Evolutionary conservation across 768 basidiomycete genomes (phyloP).

Genomic region (Porphyrellus cyaneotinctus): DNA sequence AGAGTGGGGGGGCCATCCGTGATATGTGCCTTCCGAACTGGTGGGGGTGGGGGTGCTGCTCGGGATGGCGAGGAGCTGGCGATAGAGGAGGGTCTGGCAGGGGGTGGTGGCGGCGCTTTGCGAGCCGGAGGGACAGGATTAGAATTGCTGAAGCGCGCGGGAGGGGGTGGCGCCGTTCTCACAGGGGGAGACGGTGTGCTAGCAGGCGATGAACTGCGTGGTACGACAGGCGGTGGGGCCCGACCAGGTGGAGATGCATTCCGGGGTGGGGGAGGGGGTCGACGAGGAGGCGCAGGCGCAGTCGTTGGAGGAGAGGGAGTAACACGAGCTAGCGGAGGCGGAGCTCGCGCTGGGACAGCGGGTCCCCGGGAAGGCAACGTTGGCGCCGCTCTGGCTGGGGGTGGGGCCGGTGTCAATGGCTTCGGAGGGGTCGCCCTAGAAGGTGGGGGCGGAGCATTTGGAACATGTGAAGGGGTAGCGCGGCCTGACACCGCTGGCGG

Average conservation of each 20-base stretch:
- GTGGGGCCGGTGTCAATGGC: constrained; percentile 31
- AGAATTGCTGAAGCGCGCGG: constrained; percentile 21
- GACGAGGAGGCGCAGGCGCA: constrained; percentile 23
- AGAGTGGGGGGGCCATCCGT: constrained; percentile 28
- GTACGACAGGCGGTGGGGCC: constrained; percentile 25
- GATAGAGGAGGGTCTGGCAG: constrained; percentile 38
- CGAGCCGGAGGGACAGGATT: constrained; percentile 28
- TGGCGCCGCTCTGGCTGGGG: constrained; percentile 35
- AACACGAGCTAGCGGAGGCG: constrained; percentile 39
- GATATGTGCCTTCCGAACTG: constrained; percentile 35
- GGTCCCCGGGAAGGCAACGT: constrained; percentile 40
- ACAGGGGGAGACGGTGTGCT: constrained; percentile 9
- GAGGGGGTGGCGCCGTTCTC: constrained; percentile 24
- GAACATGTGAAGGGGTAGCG: constrained; percentile 29
- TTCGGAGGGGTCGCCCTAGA: constrained; percentile 28
- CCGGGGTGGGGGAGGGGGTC: constrained; percentile 33
- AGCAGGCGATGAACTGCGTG: constrained; percentile 23
- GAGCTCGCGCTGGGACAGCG: constrained; percentile 41
- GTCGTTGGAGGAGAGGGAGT: constrained; percentile 26
- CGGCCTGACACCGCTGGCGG: constrained; percentile 63
- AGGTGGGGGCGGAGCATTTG: constrained; percentile 29
- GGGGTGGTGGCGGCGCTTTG: constrained; percentile 42
- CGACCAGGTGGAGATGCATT: constrained; percentile 29
- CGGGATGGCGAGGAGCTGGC: constrained; percentile 27
- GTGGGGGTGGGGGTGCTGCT: constrained; percentile 39